These are phyloP conservation scores for Rubia balearica DNA, from an alignment of 305 asterid species.

Conservation along the genomic window DNA sequence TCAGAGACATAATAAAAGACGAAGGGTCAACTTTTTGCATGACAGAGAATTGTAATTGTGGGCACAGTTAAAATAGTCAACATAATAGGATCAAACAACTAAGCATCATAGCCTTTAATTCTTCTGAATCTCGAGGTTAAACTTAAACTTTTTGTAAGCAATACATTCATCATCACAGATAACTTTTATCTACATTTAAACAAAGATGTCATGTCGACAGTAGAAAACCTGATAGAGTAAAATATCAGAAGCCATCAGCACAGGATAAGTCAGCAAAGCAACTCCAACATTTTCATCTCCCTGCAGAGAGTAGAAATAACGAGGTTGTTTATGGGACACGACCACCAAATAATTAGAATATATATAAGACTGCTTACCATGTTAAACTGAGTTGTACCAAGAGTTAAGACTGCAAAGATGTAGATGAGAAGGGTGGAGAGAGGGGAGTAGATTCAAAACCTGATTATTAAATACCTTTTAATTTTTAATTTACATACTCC, in stretches of 20 bases:
- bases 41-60: background rate
- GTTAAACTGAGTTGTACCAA: background rate
- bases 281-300: conserved; percentile 96
- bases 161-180: background rate
- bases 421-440: background rate
- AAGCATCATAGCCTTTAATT: too few species aligned
- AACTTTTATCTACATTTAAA: background rate
- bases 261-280: conserved; percentile 88
- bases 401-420: too few species aligned
- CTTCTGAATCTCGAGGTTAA: background rate
- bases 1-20: background rate
- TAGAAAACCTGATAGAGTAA: conserved; percentile 69
- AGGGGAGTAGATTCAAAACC: background rate
- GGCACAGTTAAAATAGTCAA: background rate
- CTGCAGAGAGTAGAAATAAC: conserved; percentile 29
- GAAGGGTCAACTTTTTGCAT: background rate
- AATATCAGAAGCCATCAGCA: conserved; percentile 96
- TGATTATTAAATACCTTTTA: background rate
- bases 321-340: background rate
- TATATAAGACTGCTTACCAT: background rate
- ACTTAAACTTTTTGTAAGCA: background rate
- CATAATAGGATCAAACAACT: background rate
- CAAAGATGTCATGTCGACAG: background rate
- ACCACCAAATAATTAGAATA: background rate
- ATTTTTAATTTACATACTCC: too few species aligned